Base-by-base conservation (phyloP, 495 filamentous ascomycete species). In the Haplographium delicatum region DNA sequence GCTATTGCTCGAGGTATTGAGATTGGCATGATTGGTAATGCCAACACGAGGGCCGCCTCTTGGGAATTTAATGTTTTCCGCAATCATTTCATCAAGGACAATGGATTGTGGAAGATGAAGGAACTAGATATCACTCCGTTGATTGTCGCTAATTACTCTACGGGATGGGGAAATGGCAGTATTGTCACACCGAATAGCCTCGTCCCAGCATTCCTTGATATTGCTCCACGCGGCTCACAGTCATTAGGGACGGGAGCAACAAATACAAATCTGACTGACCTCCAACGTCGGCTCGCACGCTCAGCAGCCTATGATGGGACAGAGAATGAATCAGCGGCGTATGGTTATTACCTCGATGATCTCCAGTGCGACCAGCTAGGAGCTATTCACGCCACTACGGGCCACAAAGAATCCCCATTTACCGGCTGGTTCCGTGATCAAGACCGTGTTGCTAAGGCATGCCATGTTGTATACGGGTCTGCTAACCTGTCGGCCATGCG, bases 11-110 rank as follows among this genome's bases (percentile, higher is more conserved):
- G 40, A 7, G 20, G 40, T 11, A 23, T 25, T 44, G 40, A 27
- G 40, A 44, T 44, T 26, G 4, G 40, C 15, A 44, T 44, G 40
- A 44, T 44, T 44, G 40, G 40, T 1, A 15, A 44, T 24, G 40
- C 40, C 3, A 44, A 44, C 27, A 44, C 22, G 13, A 20, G 4
- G 7, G 4, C 40, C 16, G 20, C 26, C 11, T 23, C 8, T 24
- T 44, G 40, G 26, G 25, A 44, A 25, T 27, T 44, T n/a, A 24
- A 2, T 3, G 40, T 44, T 10, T 44, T 44, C 23, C 1, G 20
- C 1, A 44, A 44, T 24, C 9, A 26, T 10, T 44, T 25, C 18
- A 25, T 44, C 6, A 44, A 44, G 22, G 40, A 25, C 4, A 24
- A 44, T 27, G 25, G 4, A 1, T n/a, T 44, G 13, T 44, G 4